phyloP scores from a whole-genome alignment of 176 grass and related monocot genomes.

The Avena insularis region DNA sequence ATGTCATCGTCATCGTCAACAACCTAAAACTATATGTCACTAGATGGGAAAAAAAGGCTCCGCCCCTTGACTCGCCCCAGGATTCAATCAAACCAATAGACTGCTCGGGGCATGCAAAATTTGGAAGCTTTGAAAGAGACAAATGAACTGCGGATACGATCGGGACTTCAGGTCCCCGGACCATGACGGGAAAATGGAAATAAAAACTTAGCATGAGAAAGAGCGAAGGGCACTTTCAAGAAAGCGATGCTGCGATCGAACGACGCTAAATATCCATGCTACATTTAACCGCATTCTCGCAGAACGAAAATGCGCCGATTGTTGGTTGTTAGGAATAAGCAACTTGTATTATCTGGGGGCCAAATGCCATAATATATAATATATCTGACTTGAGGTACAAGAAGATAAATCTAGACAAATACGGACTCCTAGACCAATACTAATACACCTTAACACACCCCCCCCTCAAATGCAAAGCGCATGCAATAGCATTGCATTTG shows the following conservation, averaged over 20 bases:
- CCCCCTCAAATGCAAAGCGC: too few relatives aligned
- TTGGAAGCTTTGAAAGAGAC: constrained; percentile 20
- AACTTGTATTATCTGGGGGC: too few relatives aligned
- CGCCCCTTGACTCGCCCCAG: not conserved
- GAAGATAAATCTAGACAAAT: too few relatives aligned
- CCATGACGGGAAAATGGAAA: not conserved
- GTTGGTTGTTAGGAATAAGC: too few relatives aligned
- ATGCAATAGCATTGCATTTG: too few relatives aligned
- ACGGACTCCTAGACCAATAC: too few relatives aligned
- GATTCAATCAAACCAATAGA: not conserved
- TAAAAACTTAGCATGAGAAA: not conserved
- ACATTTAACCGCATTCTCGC: not conserved
- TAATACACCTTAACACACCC: too few relatives aligned
- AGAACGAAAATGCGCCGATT: not conserved
- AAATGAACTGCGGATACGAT: constrained; percentile 12
- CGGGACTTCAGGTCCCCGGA: too few relatives aligned
- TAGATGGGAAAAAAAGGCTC: not conserved
- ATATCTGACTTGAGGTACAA: too few relatives aligned
- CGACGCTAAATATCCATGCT: not conserved
- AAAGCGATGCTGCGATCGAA: not conserved
- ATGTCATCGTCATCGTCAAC: not conserved
- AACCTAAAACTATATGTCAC: not conserved
- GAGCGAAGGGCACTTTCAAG: not conserved
- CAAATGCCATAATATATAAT: too few relatives aligned
- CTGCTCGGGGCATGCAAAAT: not conserved